phyloP scores from a whole-genome alignment of 2,329 filamentous ascomycete species.

The Apiospora marii region DNA sequence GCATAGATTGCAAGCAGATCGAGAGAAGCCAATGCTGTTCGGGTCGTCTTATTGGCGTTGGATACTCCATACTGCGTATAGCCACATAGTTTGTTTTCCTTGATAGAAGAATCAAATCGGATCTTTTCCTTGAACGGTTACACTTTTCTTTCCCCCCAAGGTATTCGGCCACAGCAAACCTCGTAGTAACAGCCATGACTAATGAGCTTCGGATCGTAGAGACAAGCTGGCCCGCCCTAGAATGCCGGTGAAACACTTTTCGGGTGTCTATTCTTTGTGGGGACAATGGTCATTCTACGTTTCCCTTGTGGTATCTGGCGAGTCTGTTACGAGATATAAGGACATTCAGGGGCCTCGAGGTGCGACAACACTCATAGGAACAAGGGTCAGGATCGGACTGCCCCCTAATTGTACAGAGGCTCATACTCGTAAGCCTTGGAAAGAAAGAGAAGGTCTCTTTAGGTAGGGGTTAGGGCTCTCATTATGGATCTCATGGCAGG shows the following conservation, averaged over 20 bases:
- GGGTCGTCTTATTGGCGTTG: constrained; percentile 13
- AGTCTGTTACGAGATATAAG: too few species aligned
- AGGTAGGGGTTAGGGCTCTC: too few species aligned
- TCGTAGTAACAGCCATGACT: neutral
- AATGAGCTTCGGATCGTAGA: neutral
- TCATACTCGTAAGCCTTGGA: too few species aligned
- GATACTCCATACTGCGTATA: constrained; percentile 22
- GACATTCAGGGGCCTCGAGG: too few species aligned
- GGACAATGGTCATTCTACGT: too few species aligned
- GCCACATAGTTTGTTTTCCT: constrained; percentile 6
- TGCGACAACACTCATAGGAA: neutral
- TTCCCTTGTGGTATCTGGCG: too few species aligned
- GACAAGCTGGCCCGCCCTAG: neutral
- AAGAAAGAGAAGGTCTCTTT: neutral
- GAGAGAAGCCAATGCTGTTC: constrained; percentile 11
- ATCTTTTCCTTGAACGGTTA: neutral
- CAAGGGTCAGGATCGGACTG: neutral
- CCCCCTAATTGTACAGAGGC: too few species aligned
- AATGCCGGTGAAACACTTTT: too few species aligned
- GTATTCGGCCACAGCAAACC: neutral
- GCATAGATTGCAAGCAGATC: constrained; percentile 15
- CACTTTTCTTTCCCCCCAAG: neutral
- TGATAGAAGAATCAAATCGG: neutral
- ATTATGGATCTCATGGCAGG: neutral
- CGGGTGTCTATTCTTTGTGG: too few species aligned